Evolutionary conservation across 352 stramenopile species (phyloP).

Genomic region (Chrysophaeum taylorii): DNA sequence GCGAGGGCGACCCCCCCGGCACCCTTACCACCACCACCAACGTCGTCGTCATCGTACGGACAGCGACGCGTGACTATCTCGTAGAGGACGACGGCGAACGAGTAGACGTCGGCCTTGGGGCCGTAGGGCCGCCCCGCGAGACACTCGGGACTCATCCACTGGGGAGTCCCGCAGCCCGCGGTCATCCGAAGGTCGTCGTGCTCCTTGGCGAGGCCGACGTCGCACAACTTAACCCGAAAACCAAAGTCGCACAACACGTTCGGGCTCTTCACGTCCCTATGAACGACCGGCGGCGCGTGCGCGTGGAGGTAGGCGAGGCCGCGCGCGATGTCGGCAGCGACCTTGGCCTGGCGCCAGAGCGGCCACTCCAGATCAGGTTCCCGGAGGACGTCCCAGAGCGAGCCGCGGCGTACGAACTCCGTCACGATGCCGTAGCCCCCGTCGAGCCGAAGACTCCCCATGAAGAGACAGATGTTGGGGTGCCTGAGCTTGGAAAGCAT

Average conservation of each 20-base stretch:
- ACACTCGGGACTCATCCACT: slow-evolving; percentile 22
- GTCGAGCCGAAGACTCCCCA: slow-evolving; percentile 14
- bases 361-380: slow-evolving; percentile 7
- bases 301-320: slow-evolving; percentile 18
- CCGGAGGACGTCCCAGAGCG: slow-evolving; percentile 13
- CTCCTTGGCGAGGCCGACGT: slow-evolving; percentile 5
- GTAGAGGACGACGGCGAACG: slow-evolving; percentile 24
- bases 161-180: slow-evolving; percentile 14
- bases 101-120: slow-evolving; percentile 23
- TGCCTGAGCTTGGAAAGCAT: neutral
- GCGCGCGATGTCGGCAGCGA: neutral
- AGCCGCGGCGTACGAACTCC: slow-evolving; percentile 13
- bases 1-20: neutral
- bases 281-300: neutral
- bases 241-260: neutral
- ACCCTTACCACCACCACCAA: too few species aligned
- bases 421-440: slow-evolving; percentile 10
- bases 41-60: slow-evolving; percentile 21
- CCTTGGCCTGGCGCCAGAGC: neutral
- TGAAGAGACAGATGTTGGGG: slow-evolving; percentile 12
- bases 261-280: slow-evolving; percentile 1
- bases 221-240: neutral
- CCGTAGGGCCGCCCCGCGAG: slow-evolving; percentile 20
- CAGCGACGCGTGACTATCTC: slow-evolving; percentile 21
- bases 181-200: slow-evolving; percentile 13